Percentiles rank a stretch among this genome's conserved stretches.
Conservation (phyloP, 306 rosid species). For the Malus domestica region DNA sequence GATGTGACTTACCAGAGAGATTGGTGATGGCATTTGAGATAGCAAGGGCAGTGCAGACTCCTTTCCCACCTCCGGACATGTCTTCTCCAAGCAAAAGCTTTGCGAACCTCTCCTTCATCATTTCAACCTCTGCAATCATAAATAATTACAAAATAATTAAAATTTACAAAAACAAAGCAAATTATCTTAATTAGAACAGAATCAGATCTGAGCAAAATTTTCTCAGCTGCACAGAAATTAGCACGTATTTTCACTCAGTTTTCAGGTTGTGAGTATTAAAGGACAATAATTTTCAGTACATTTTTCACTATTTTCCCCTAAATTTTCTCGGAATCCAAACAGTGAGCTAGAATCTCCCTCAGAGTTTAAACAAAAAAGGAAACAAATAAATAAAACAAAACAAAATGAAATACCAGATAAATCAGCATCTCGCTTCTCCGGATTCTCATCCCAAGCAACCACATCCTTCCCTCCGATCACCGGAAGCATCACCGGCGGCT, state of each 20-base stretch:
- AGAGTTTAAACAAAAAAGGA: neutral
- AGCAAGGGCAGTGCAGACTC: conserved; percentile 93
- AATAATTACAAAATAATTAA: neutral
- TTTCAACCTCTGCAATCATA: conserved; percentile 51
- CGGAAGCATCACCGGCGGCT: conserved; percentile 58
- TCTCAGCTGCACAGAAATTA: neutral
- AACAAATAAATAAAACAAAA: neutral
- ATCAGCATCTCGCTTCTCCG: conserved; percentile 38
- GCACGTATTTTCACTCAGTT: neutral
- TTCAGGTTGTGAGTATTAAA: neutral
- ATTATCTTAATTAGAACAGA: neutral
- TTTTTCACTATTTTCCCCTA: neutral
- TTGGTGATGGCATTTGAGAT: conserved; percentile 89
- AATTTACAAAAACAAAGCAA: neutral
- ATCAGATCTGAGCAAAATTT: neutral
- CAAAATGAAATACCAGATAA: conserved; percentile 48
- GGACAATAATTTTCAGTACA: neutral
- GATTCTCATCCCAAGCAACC: conserved; percentile 62
- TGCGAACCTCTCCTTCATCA: conserved; percentile 95
- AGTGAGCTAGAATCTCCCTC: neutral
- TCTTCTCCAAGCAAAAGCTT: conserved; percentile 91
- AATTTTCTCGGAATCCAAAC: neutral
- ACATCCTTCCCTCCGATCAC: conserved; percentile 68
- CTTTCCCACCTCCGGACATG: conserved; percentile 99
- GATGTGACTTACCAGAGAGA: conserved; percentile 66